Evolutionary conservation across 441 rosid species (phyloP).

Genomic region (Pelargonium australe): DNA sequence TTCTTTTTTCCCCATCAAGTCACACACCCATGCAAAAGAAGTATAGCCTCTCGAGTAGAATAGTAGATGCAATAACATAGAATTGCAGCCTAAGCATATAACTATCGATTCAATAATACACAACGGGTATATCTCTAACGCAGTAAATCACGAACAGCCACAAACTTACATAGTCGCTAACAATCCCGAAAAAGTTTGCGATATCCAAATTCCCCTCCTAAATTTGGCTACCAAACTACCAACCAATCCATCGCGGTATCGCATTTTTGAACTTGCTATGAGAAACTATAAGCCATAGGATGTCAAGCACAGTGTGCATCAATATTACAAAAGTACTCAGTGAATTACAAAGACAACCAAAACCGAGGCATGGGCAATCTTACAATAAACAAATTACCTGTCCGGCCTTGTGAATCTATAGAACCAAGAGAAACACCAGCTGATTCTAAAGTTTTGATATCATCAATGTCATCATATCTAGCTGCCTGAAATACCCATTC

Average conservation of each 20-base stretch:
- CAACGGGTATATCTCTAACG: no score
- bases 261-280: neutral
- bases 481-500: slow-evolving; percentile 52
- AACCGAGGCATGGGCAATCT: neutral
- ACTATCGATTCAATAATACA: no score
- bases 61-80: no score
- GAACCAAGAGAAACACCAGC: slow-evolving; percentile 65
- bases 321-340: neutral
- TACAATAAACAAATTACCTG: slow-evolving; percentile 37
- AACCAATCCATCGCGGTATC: no score
- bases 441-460: slow-evolving; percentile 45
- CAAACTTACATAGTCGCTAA: no score
- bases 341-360: neutral
- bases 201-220: no score
- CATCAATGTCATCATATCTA: slow-evolving; percentile 69
- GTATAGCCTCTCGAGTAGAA: no score
- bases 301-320: neutral
- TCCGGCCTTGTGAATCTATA: slow-evolving; percentile 70
- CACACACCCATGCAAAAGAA: no score
- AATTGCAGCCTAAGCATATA: no score
- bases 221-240: no score
- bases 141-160: neutral
- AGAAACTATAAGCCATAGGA: neutral
- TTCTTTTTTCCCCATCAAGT: no score
- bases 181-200: no score